Conservation (phyloP, 2,329 filamentous ascomycete species). For the Metarhizium album region DNA sequence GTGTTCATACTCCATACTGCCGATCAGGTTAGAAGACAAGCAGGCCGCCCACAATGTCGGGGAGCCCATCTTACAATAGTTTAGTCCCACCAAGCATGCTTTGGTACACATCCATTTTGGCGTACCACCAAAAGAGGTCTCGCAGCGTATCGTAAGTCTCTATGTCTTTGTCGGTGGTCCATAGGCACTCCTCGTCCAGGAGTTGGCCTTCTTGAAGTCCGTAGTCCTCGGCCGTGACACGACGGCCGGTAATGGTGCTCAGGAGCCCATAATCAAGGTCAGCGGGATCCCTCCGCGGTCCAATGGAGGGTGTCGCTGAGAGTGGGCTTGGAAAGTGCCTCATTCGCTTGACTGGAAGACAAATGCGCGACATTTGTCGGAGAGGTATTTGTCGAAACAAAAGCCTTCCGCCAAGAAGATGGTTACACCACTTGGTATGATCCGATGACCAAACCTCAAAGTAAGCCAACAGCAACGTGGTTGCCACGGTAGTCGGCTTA, state of each 20-base stretch:
- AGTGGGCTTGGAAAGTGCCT: constrained; percentile 13
- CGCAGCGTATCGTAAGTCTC: constrained; percentile 70
- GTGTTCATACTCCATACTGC: constrained; percentile 64
- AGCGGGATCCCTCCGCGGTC: constrained; percentile 19
- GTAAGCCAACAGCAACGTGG: constrained; percentile 74
- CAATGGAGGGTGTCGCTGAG: neutral
- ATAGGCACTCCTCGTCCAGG: constrained; percentile 13
- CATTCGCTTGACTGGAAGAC: constrained; percentile 50
- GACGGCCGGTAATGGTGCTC: constrained; percentile 28
- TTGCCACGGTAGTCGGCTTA: constrained; percentile 74
- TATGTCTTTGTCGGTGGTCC: constrained; percentile 50
- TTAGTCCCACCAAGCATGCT: constrained; percentile 78
- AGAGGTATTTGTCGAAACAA: constrained; percentile 77
- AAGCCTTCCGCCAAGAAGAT: constrained; percentile 74
- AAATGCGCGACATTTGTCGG: constrained; percentile 57
- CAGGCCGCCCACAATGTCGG: neutral
- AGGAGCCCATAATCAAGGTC: constrained; percentile 33
- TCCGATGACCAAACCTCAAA: constrained; percentile 94
- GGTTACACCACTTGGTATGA: constrained; percentile 91
- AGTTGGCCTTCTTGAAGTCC: constrained; percentile 21
- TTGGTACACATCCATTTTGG: constrained; percentile 88
- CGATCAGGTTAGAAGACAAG: constrained; percentile 11
- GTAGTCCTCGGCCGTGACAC: constrained; percentile 27
- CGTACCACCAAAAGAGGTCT: constrained; percentile 93
- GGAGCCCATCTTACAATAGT: constrained; percentile 50